Conservation (phyloP, 1,139 yeast genomes). For the Magnusiomyces tetraspermus region DNA sequence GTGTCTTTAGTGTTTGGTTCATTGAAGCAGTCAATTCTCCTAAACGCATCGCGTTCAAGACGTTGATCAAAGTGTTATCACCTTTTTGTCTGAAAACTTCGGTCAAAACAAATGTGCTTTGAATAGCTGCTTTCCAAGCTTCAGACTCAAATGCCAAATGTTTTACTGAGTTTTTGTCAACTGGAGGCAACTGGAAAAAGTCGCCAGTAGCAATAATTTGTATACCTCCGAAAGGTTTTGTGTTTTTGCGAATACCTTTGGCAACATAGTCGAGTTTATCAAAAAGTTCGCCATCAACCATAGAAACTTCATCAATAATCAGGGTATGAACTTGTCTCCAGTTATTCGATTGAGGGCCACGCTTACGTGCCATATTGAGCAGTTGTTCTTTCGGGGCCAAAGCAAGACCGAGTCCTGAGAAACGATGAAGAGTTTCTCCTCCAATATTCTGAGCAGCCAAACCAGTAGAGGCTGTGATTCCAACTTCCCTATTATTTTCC, state of each 20-base stretch:
- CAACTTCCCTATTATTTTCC: conserved; percentile 41
- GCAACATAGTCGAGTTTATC: conserved; percentile 60
- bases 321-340: conserved; percentile 59
- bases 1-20: conserved; percentile 37
- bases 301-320: conserved; percentile 73
- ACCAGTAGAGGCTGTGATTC: conserved; percentile 87
- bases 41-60: conserved; percentile 64
- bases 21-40: conserved; percentile 49
- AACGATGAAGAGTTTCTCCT: conserved; percentile 71
- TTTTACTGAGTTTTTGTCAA: conserved; percentile 33
- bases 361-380: conserved; percentile 33
- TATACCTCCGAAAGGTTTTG: conserved; percentile 59
- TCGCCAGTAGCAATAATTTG: conserved; percentile 75
- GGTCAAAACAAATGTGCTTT: conserved; percentile 52
- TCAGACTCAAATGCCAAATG: conserved; percentile 69
- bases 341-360: conserved; percentile 41
- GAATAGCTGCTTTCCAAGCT: conserved; percentile 60
- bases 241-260: conserved; percentile 31
- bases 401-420: conserved; percentile 73
- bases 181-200: conserved; percentile 82
- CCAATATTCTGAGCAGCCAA: conserved; percentile 83
- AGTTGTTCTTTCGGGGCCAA: conserved; percentile 39
- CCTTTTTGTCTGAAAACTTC: conserved; percentile 91
- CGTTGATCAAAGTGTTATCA: conserved; percentile 58
- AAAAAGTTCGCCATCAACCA: conserved; percentile 63